Base-by-base conservation (phyloP, 768 basidiomycete species). In the Pisolithus marmoratus region DNA sequence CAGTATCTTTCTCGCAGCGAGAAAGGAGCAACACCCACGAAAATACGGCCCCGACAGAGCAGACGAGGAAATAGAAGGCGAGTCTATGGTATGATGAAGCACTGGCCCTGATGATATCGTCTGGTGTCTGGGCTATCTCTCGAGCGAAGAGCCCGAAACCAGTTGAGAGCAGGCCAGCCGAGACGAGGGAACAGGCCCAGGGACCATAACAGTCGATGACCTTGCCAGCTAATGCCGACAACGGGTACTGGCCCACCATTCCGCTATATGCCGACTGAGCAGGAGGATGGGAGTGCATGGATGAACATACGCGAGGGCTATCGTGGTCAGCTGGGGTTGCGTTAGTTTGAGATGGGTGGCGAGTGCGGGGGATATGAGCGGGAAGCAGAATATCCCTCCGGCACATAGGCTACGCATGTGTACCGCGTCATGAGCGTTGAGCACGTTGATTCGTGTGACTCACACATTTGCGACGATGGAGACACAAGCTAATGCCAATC, bases 321-420 rank as follows among this genome's bases (percentile, higher is more conserved):
- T 84, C 3, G 86, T 85, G 15, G 87, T 90, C 52, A 91, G 66
- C 58, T 92, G 89, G 6, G 85, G 81, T 62, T 91, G 89, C 11
- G 78, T 78, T 49, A 91, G 71, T 61, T 82, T 82, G 59, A 82
- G 70, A 57, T 77, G 77, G 19, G 73, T 63, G 4, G 78, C 80
- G 52, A 90, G 63, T 1, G 76, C 71, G 7, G 88, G 83, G 1
- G 88, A 81, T 38, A 90, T 69, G 5, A 91, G 72, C 19, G 90
- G 87, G 61, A 91, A 90, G 43, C 79, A 84, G 70, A 88, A 89
- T 53, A 91, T 78, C 29, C 84, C 86, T n/a, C 87, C 88, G 0
- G 86, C 85, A 56, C 76, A 84, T 54, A 90, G 66, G n/a, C 88
- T 90, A 27, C 49, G 36, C 24, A 15, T 19, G 27, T n/a, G 34